Evolutionary conservation across 805 yeast genomes (phyloP).

Genomic region (Lachancea nothofagi): DNA sequence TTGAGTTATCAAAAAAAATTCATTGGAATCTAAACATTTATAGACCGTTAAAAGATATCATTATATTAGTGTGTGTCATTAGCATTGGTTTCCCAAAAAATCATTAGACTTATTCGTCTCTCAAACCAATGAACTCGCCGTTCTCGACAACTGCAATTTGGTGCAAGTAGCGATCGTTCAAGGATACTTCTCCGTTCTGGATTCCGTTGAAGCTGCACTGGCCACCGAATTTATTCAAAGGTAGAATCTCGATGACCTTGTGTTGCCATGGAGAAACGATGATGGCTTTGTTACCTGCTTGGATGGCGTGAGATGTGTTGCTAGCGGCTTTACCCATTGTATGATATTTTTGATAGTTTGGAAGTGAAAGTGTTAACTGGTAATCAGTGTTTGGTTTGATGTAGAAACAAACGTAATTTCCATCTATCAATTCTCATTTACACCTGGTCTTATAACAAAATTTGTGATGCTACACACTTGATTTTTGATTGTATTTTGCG

Average conservation of each 20-base stretch:
- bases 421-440: too few relatives aligned
- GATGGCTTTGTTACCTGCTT: slow-evolving; percentile 13
- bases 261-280: slow-evolving; percentile 12
- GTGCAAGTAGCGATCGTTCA: slow-evolving; percentile 11
- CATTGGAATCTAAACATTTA: too few relatives aligned
- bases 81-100: neutral
- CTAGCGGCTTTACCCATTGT: slow-evolving; percentile 12
- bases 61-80: too few relatives aligned
- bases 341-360: too few relatives aligned
- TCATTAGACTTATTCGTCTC: slow-evolving; percentile 6
- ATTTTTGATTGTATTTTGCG: too few relatives aligned
- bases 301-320: slow-evolving; percentile 12
- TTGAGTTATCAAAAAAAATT: too few relatives aligned
- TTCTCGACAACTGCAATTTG: slow-evolving; percentile 10
- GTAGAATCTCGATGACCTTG: slow-evolving; percentile 10
- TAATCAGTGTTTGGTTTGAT: too few relatives aligned
- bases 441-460: too few relatives aligned
- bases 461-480: too few relatives aligned
- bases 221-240: slow-evolving; percentile 11
- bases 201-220: slow-evolving; percentile 12
- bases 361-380: too few relatives aligned
- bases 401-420: too few relatives aligned
- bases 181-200: slow-evolving; percentile 10
- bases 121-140: slow-evolving; percentile 9
- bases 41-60: too few relatives aligned